Evolutionary conservation across 768 basidiomycete species (phyloP).

Genomic region (Boletus reticuloceps): DNA sequence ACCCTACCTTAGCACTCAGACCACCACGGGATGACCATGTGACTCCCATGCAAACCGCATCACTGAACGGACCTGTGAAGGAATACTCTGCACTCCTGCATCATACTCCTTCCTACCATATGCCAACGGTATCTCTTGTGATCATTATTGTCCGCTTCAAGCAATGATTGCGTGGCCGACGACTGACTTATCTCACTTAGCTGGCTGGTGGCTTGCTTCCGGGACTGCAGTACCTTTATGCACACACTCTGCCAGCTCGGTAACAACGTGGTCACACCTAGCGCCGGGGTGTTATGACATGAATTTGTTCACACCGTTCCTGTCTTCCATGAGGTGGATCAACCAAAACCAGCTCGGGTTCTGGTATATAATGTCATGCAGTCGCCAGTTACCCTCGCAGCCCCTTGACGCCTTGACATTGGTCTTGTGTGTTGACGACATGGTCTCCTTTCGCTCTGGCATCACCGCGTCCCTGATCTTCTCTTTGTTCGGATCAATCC

Average conservation of each 20-base stretch:
- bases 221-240: slow-evolving; percentile 2
- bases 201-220: not conserved
- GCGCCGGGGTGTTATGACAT: not conserved
- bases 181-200: not conserved
- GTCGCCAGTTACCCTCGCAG: not conserved
- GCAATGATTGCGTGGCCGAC: not conserved
- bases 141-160: not conserved
- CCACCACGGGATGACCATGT: not conserved
- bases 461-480: slow-evolving; percentile 3
- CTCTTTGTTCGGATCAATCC: slow-evolving; percentile 6
- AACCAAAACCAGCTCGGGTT: not conserved
- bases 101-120: slow-evolving; percentile 1
- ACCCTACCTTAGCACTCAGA: not conserved
- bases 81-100: not conserved
- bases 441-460: slow-evolving; percentile 13
- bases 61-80: not conserved
- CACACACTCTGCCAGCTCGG: not conserved
- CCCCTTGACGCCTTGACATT: not conserved
- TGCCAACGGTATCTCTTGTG: not conserved
- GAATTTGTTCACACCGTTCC: slow-evolving; percentile 1
- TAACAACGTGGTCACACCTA: not conserved
- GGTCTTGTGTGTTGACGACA: not conserved
- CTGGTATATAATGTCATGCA: slow-evolving; percentile 18
- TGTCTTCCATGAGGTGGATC: slow-evolving; percentile 5
- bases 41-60: not conserved